A percentile compares a stretch with the other conserved stretches of the same genome.
phyloP scores from a whole-genome alignment of 106 monocot species.

The Amphibolis antarctica region DNA sequence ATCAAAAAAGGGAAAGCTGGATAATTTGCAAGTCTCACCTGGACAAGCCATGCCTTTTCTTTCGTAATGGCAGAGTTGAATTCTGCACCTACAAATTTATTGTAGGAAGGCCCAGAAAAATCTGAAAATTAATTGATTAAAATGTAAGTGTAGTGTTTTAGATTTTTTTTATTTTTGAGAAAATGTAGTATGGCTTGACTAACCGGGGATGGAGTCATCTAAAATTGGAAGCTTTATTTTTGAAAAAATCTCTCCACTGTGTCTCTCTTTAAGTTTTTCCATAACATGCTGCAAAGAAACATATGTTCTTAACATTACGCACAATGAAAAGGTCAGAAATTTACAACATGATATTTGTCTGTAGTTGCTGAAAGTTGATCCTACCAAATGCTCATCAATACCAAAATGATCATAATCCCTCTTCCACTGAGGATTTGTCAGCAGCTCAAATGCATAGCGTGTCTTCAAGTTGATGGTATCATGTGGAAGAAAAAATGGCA shows the following conservation, averaged over 20 bases:
- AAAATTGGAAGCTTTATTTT: constrained; percentile 61
- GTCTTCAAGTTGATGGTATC: constrained; percentile 29
- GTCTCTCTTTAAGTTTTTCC: constrained; percentile 30
- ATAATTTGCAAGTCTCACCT: constrained; percentile 26
- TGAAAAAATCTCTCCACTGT: constrained; percentile 36
- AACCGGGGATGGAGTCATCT: constrained; percentile 39
- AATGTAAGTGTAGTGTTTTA: not conserved
- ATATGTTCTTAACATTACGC: not conserved
- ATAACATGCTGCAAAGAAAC: constrained; percentile 43
- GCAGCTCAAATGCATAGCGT: constrained; percentile 84
- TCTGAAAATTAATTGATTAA: no score
- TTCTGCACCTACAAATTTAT: constrained; percentile 27
- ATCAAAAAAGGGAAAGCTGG: no score
- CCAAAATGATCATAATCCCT: constrained; percentile 82
- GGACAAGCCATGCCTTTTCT: constrained; percentile 47
- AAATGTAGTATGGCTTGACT: constrained; percentile 5
- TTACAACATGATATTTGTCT: not conserved
- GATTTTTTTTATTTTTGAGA: not conserved
- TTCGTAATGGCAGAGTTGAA: constrained; percentile 40
- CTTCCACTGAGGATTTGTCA: constrained; percentile 75
- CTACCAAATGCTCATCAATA: constrained; percentile 79
- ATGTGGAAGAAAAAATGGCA: not conserved
- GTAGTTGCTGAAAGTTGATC: constrained; percentile 1
- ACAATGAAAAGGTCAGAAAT: not conserved
- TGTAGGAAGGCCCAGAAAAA: constrained; percentile 22